Evolutionary conservation across 2,329 filamentous ascomycete genomes (phyloP), one percentile per base, ranked within the genome.

Genomic region (Calonectria fujianensis): DNA sequence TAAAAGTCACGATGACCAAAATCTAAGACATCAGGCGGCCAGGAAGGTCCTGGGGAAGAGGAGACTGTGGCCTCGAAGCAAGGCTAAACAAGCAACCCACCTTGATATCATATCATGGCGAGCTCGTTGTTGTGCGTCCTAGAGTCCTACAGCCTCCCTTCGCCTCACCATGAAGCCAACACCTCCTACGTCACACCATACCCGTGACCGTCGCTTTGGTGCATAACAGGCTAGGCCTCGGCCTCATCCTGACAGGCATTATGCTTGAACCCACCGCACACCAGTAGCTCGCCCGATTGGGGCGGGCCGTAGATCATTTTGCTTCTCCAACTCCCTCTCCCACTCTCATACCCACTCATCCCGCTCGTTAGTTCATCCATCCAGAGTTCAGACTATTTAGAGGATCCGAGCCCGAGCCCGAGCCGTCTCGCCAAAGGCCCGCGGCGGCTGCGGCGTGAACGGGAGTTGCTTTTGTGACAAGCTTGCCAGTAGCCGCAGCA

Each of bases 201-300:
- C 72, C 51, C 66, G 72, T 74, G 72, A 74, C 72, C 67, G 41
- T 74, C 61, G 41, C 61, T 59, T 70, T 41, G 67, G 24, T 52
- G 50, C 51, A 10, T 45, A 65, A 57, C n/a, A 29, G 66, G 61
- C 51, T 74, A 70, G 67, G 31, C 48, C 45, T 63, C 27, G 52
- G 27, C 35, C 71, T 65, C 32, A 31, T 61, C 27, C 39, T 27
- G 51, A 45, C 72, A 50, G 32, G 67, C 67, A 70, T 70, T 68
- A 69, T 73, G 59, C 59, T 69, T 59, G 65, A 64, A 57, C 32
- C 24, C 48, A 54, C 32, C 57, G 35, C 35, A 54, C 59, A 51
- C 48, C 51, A n/a, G 59, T 61, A 68, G 72, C 61, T 35, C 61
- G 61, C 51, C 67, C 65, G 72, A 61, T 74, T 69, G 51, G 67